Evolutionary conservation across 1,139 yeast species (phyloP).

Genomic region (Pichia sp.): DNA sequence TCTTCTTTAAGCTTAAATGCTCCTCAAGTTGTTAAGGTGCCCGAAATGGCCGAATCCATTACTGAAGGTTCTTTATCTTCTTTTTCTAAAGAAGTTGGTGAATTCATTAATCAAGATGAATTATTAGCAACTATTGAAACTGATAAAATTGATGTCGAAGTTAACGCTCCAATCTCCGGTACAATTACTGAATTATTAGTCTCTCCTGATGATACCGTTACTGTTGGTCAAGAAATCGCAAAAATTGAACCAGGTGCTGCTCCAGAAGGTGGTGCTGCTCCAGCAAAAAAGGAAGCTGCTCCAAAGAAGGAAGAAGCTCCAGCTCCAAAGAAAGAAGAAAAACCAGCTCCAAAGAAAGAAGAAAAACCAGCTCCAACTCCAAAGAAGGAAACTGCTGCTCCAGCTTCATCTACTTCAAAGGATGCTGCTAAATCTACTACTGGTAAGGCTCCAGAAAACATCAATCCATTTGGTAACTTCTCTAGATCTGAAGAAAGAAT

Average conservation of each 20-base stretch:
- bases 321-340: conserved; percentile 48
- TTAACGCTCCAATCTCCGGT: conserved; percentile 91
- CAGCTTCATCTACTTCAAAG: conserved; percentile 30
- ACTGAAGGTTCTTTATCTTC: conserved; percentile 93
- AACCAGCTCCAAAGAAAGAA: conserved; percentile 32
- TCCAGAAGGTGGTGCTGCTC: conserved; percentile 58
- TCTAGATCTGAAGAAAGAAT: conserved; percentile 87
- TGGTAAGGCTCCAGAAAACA: conserved; percentile 31
- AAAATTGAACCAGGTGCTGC: conserved; percentile 88
- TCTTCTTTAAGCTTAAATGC: conserved; percentile 8
- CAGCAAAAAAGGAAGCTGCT: conserved; percentile 25
- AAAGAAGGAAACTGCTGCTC: conserved; percentile 20
- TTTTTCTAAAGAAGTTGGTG: conserved; percentile 79
- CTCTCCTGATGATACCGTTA: conserved; percentile 85
- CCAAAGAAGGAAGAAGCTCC: conserved; percentile 31
- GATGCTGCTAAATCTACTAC: conserved; percentile 30
- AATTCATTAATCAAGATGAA: conserved; percentile 81
- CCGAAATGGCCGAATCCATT: conserved; percentile 98
- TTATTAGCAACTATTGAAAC: conserved; percentile 96
- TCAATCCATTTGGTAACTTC: conserved; percentile 51
- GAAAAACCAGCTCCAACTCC: conserved; percentile 13
- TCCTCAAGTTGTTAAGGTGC: conserved; percentile 64
- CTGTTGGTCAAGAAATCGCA: conserved; percentile 90
- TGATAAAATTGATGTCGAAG: conserved; percentile 96
- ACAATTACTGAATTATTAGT: conserved; percentile 81